Conservation (phyloP, 2,329 filamentous ascomycete genomes). For the Cladosporium halotolerans region DNA sequence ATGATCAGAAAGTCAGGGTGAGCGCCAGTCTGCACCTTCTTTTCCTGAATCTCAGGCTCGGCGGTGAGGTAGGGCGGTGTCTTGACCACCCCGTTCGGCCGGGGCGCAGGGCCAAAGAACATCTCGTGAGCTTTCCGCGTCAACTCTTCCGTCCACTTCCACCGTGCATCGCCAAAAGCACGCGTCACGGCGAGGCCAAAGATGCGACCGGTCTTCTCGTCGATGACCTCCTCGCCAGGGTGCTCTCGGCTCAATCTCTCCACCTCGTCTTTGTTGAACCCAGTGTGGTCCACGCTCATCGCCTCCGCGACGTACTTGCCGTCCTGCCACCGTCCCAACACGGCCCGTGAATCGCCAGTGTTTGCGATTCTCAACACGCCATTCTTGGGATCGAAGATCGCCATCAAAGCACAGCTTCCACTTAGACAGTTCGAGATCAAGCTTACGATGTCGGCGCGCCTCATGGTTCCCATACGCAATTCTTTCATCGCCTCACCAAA, state of each 20-base stretch:
- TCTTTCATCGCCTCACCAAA: slow-evolving; percentile 8
- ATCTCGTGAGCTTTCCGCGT: slow-evolving; percentile 40
- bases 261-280: slow-evolving; percentile 55
- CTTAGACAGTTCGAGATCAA: slow-evolving; percentile 2
- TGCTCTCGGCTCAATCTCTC: slow-evolving; percentile 51
- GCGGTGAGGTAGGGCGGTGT: slow-evolving; percentile 64
- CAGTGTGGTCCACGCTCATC: slow-evolving; percentile 61
- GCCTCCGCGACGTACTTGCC: slow-evolving; percentile 47
- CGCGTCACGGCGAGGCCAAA: slow-evolving; percentile 58
- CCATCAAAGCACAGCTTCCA: slow-evolving; percentile 52
- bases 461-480: slow-evolving; percentile 1
- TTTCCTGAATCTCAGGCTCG: slow-evolving; percentile 57
- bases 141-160: slow-evolving; percentile 57
- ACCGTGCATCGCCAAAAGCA: slow-evolving; percentile 62
- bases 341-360: slow-evolving; percentile 61
- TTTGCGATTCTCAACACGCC: slow-evolving; percentile 57
- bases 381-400: slow-evolving; percentile 52
- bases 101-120: slow-evolving; percentile 45
- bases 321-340: slow-evolving; percentile 49
- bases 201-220: slow-evolving; percentile 50
- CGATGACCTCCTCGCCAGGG: slow-evolving; percentile 55
- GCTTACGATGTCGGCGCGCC: slow-evolving; percentile 9
- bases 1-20: slow-evolving; percentile 57
- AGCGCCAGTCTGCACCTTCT: slow-evolving; percentile 40
- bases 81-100: slow-evolving; percentile 36